These are phyloP conservation scores for Neolentinus lepideus DNA, from an alignment of 1,284 basidiomycete species.

Conservation along the genomic window DNA sequence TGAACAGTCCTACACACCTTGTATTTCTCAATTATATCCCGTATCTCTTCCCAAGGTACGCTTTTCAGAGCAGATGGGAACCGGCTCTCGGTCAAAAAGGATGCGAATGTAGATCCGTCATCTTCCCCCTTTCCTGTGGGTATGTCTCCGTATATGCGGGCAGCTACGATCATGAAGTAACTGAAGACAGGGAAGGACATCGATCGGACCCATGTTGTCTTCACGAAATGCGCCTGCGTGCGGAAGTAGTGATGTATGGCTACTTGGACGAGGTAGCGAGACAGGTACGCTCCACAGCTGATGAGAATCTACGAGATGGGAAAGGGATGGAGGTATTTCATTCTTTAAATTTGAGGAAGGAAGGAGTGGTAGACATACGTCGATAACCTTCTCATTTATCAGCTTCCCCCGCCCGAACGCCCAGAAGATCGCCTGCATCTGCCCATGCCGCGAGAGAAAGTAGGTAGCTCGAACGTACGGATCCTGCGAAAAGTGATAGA, in stretches of 20 bases:
- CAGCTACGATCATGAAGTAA: conserved; percentile 53
- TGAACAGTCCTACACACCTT: conserved; percentile 35
- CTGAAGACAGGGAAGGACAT: conserved; percentile 51
- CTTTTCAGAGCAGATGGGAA: conserved; percentile 44
- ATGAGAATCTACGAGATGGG: conserved; percentile 48
- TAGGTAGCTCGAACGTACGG: conserved; percentile 69
- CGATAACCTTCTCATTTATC: conserved; percentile 55
- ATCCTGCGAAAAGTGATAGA: conserved; percentile 57
- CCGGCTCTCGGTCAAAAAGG: conserved; percentile 61
- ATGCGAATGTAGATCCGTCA: conserved; percentile 56
- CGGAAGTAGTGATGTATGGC: conserved; percentile 72
- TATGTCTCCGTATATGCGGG: conserved; percentile 53
- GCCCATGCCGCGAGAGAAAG: conserved; percentile 65
- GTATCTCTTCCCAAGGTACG: conserved; percentile 54
- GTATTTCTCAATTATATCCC: conserved; percentile 60
- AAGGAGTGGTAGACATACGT: conserved; percentile 40
- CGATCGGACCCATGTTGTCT: conserved; percentile 61
- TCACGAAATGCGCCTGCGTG: conserved; percentile 63
- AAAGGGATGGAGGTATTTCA: conserved; percentile 4
- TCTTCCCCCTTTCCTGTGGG: conserved; percentile 65
- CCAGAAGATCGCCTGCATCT: conserved; percentile 60
- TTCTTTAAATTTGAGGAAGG: conserved; percentile 5
- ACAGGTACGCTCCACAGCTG: conserved; percentile 65
- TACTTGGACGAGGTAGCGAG: conserved; percentile 68
- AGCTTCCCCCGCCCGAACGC: conserved; percentile 63